Conservation (phyloP, 2,329 filamentous ascomycete species). For the Acephala macrosclerotiorum region DNA sequence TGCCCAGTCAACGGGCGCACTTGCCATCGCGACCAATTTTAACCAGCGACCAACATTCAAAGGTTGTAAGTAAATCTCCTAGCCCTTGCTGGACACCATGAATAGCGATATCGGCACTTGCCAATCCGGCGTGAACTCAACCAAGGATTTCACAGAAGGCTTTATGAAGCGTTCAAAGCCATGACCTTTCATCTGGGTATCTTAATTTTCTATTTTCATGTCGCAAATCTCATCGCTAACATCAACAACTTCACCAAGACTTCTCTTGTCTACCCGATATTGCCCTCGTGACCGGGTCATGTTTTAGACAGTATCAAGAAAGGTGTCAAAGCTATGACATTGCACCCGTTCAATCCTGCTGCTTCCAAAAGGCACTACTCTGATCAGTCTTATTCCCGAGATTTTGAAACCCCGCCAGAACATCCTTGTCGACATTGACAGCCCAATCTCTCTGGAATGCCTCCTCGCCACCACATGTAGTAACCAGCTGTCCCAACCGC, state of each 20-base stretch:
- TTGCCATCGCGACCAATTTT: too few relatives aligned
- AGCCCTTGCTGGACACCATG: too few relatives aligned
- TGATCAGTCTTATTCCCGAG: conserved; percentile 39
- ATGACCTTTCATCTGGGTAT: conserved; percentile 11
- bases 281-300: too few relatives aligned
- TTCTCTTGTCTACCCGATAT: too few relatives aligned
- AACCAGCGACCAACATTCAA: too few relatives aligned
- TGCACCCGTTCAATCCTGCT: neutral
- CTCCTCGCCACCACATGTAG: conserved; percentile 67
- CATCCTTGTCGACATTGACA: conserved; percentile 77
- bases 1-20: too few relatives aligned
- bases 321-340: too few relatives aligned
- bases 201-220: neutral
- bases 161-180: neutral
- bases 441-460: conserved; percentile 73
- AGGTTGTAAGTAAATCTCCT: too few relatives aligned
- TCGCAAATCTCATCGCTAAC: neutral
- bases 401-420: conserved; percentile 68
- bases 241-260: too few relatives aligned
- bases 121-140: neutral
- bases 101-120: too few relatives aligned
- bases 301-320: too few relatives aligned
- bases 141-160: neutral
- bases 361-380: conserved; percentile 14
- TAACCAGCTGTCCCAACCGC: conserved; percentile 65